phyloP scores from a whole-genome alignment of 2,329 filamentous ascomycete genomes.

The Parascedosporium putredinis region DNA sequence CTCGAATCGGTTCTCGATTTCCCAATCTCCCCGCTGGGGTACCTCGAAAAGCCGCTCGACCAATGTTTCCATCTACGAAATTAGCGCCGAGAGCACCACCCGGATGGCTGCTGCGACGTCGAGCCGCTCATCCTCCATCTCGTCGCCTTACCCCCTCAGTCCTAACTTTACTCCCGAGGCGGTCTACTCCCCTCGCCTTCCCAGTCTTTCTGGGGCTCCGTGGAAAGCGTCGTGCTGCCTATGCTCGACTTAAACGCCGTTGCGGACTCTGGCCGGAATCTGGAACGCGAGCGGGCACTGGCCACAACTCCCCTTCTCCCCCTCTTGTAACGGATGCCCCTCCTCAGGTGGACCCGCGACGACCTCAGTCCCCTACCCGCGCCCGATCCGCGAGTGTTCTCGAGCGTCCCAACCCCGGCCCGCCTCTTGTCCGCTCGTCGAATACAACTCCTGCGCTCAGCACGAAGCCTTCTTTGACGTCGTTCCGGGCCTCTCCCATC shows the following conservation, averaged over 20 bases:
- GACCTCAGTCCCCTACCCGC: constrained; percentile 70
- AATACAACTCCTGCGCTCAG: constrained; percentile 37
- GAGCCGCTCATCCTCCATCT: constrained; percentile 70
- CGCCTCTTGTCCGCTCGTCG: constrained; percentile 19
- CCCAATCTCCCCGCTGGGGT: constrained; percentile 42
- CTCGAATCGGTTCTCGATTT: constrained; percentile 54
- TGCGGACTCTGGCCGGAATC: constrained; percentile 15
- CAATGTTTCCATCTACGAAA: constrained; percentile 63
- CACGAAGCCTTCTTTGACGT: constrained; percentile 65
- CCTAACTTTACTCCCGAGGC: constrained; percentile 38
- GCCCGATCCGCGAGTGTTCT: constrained; percentile 54
- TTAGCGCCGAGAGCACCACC: constrained; percentile 67
- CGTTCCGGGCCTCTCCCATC: constrained; percentile 54
- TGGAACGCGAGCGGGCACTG: constrained; percentile 47
- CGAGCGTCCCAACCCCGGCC: constrained; percentile 39
- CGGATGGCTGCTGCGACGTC: constrained; percentile 55
- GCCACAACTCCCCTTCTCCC: constrained; percentile 74
- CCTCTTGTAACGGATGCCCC: constrained; percentile 59
- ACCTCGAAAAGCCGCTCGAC: constrained; percentile 30
- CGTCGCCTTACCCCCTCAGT: constrained; percentile 42
- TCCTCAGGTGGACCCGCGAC: constrained; percentile 40
- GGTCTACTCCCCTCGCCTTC: constrained; percentile 50
- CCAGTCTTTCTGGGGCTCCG: constrained; percentile 51
- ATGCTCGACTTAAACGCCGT: constrained; percentile 31
- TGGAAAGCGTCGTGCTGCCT: constrained; percentile 40